Evolutionary conservation across 257 asterid genomes (phyloP), one percentile per base, ranked within the genome.

Genomic region (Lithospermum erythrorhizon): DNA sequence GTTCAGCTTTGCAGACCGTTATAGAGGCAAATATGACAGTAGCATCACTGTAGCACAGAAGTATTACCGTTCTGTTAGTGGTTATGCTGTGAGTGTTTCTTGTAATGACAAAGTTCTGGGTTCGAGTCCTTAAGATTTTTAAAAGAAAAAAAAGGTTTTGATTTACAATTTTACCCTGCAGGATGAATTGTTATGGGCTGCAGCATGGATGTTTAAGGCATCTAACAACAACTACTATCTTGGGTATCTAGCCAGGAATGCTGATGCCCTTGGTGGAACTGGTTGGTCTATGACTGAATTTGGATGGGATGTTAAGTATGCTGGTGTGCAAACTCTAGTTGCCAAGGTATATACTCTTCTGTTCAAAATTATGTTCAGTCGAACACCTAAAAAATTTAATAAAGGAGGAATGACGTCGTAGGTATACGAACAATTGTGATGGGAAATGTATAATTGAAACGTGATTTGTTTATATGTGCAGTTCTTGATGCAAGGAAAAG

Each of bases 161-260:
- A 35, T 35, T 35, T 35, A 35, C 11, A 8, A 35, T 7, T 35
- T 35, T 35, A 35, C 45, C 45, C 7, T 58, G 21, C 69, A 90
- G 98, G 98, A 91, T 78, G 98, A 91, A 68, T 77, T 91, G 79
- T 67, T 91, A 69, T 91, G 98, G 98, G 96, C 78, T 63, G 96
- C 98, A 21, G 96, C 98, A 64, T 91, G 98, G 98, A 37, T 91
- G 67, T 86, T 83, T 81, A 91, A 88, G 82, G 98, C 98, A 52
- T 65, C 98, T n/a, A 79, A 86, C 68, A 81, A 81, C 49, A 72
- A 59, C 21, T 78, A 70, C 75, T 91, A 86, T 77, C 72, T 91
- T 81, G 65, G 83, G 59, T 91, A 91, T 75, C 68, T 91, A 2
- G 98, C 84, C 18, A 78, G 65, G 57, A 88, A 91, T 67, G 98